phyloP scores from a whole-genome alignment of 345 rosid genomes.

The Dipteronia sinensis region DNA sequence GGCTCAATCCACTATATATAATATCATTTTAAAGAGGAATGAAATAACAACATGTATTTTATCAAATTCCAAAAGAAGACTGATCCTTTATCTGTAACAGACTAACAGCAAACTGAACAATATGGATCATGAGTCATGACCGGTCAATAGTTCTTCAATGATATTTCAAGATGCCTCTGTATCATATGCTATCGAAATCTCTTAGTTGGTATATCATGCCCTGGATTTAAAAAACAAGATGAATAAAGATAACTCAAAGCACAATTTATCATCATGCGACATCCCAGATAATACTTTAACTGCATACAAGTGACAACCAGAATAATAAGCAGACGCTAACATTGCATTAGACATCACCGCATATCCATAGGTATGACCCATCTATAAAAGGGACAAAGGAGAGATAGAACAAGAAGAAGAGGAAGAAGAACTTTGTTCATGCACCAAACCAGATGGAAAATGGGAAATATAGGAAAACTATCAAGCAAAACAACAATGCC shows the following conservation, averaged over 20 bases:
- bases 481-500: too few relatives aligned
- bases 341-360: not conserved
- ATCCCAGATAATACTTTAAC: not conserved
- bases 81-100: constrained; percentile 10
- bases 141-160: constrained; percentile 11
- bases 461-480: too few relatives aligned
- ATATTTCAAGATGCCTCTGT: constrained; percentile 19
- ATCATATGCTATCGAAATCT: constrained; percentile 12
- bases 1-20: not conserved
- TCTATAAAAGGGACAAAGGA: not conserved
- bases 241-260: constrained; percentile 3
- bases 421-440: not conserved
- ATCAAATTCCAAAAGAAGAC: constrained; percentile 14
- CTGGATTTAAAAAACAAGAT: constrained; percentile 7
- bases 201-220: constrained; percentile 16
- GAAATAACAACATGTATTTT: constrained; percentile 8
- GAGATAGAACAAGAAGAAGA: not conserved
- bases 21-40: not conserved
- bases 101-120: not conserved
- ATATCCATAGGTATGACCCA: not conserved
- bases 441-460: not conserved
- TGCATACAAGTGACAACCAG: not conserved
- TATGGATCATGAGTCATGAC: constrained; percentile 6
- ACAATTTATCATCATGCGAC: not conserved
- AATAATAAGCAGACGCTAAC: not conserved